Evolutionary conservation across 495 filamentous ascomycete species (phyloP), one percentile per base, ranked within the genome.

Genomic region (Chaetomium tenue): DNA sequence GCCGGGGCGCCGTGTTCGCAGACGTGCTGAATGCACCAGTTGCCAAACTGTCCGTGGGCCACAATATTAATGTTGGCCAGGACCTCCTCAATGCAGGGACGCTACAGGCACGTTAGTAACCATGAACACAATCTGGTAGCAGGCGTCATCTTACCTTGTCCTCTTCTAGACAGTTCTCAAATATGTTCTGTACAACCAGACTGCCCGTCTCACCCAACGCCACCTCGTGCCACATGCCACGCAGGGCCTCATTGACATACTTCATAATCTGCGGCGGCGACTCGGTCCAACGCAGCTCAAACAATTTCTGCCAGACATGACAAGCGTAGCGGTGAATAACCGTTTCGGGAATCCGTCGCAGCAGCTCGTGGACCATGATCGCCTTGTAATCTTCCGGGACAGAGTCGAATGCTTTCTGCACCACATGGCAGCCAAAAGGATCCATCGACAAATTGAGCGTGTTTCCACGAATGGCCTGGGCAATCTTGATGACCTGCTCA

Each of bases 291-390:
- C 94, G 87, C 71, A 98, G 82, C 76, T 98, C 94, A 68, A 98
- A 98, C n/a, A 98, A 85, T 81, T 98, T 98, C 81, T 98, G 94
- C 94, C 94, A 98, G 67, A 98, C 94, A 74, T 98, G 94, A 66
- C 94, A 98, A 59, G 94, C 93, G 78, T 98, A 98, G 68, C 95
- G 89, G 77, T 98, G 94, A 72, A 97, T 91, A 61, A 98, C 93
- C 13, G 95, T 98, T 76, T 98, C 95, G 0, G 95, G 94, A 64
- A 98, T 98, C 47, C 92, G 88, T 68, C 93, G 91, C 48, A 98
- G 85, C 25, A 98, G 85, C 71, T 98, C 94, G 76, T 94, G 92
- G 46, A 98, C 94, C 95, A 98, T 98, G 71, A 91, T 88, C 30
- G 93, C 91, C 77, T 98, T 98, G 81, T 96, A 93, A 65, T 97